Evolutionary conservation across 768 basidiomycete genomes (phyloP).

Genomic region (Tricholoma flavovirens): DNA sequence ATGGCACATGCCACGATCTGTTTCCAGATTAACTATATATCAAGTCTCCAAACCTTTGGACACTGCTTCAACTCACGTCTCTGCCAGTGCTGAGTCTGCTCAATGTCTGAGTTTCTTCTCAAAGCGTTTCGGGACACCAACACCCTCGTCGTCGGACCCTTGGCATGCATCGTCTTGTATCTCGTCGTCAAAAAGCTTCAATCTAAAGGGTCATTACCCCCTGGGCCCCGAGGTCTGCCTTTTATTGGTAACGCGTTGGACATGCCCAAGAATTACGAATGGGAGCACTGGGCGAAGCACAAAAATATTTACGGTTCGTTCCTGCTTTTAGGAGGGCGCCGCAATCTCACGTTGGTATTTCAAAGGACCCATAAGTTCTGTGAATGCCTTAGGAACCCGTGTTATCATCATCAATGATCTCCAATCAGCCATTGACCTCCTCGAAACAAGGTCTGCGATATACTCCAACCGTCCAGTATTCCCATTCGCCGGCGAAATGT

Average conservation of each 20-base stretch:
- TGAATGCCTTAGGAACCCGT: conserved; percentile 10
- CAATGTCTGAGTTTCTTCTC: too few species aligned
- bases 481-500: conserved; percentile 15
- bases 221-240: conserved; percentile 35
- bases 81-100: too few species aligned
- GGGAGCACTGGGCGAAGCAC: conserved; percentile 15
- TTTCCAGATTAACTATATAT: too few species aligned
- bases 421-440: conserved; percentile 13
- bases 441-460: conserved; percentile 13
- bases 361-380: conserved; percentile 13
- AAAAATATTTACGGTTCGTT: conserved; percentile 12
- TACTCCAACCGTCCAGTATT: conserved; percentile 15
- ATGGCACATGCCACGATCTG: too few species aligned
- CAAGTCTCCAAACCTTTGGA: too few species aligned
- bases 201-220: conserved; percentile 24
- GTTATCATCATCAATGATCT: conserved; percentile 16
- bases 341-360: neutral
- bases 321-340: neutral
- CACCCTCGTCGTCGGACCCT: conserved; percentile 1
- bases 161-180: conserved; percentile 5
- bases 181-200: conserved; percentile 8
- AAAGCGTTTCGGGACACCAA: too few species aligned
- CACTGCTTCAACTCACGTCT: too few species aligned
- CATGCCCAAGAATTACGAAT: conserved; percentile 27
- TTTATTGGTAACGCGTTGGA: conserved; percentile 40